Conservation (phyloP, 306 rosid species). For the Vicia faba region DNA sequence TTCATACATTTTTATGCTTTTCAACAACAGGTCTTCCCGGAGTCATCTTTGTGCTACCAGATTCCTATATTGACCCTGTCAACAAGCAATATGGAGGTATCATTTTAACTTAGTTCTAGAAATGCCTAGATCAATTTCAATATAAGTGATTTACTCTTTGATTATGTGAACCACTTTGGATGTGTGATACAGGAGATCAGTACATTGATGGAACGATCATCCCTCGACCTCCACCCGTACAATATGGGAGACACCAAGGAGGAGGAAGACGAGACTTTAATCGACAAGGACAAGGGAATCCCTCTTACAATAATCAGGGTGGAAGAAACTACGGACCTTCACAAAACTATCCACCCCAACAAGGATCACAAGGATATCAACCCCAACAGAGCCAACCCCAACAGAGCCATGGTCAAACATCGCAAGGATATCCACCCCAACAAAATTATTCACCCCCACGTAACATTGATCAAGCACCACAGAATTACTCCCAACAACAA, state of each 20-base stretch:
- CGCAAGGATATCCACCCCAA: constrained; percentile 22
- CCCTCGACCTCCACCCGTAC: constrained; percentile 86
- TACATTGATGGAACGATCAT: constrained; percentile 79
- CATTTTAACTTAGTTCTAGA: background rate
- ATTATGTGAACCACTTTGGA: constrained; percentile 9
- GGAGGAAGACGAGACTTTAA: constrained; percentile 47
- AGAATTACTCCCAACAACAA: constrained; percentile 37
- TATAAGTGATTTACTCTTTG: background rate
- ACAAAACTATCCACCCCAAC: constrained; percentile 47
- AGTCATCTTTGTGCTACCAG: constrained; percentile 78
- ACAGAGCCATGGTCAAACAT: too few species aligned
- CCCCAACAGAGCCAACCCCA: too few species aligned
- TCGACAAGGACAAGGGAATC: constrained; percentile 50
- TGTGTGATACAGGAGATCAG: constrained; percentile 68
- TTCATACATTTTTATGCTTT: background rate
- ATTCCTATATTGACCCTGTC: constrained; percentile 75
- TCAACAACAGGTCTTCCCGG: constrained; percentile 69
- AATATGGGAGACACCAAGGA: constrained; percentile 60
- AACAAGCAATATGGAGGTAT: constrained; percentile 94
- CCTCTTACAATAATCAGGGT: constrained; percentile 47
- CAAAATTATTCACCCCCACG: constrained; percentile 38
- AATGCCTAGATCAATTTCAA: constrained; percentile 2
- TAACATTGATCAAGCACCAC: constrained; percentile 45
- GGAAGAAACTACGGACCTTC: constrained; percentile 58
- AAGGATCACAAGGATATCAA: constrained; percentile 27